Evolutionary conservation across 2,329 filamentous ascomycete species (phyloP).

Genomic region (Colletotrichum higginsianum): DNA sequence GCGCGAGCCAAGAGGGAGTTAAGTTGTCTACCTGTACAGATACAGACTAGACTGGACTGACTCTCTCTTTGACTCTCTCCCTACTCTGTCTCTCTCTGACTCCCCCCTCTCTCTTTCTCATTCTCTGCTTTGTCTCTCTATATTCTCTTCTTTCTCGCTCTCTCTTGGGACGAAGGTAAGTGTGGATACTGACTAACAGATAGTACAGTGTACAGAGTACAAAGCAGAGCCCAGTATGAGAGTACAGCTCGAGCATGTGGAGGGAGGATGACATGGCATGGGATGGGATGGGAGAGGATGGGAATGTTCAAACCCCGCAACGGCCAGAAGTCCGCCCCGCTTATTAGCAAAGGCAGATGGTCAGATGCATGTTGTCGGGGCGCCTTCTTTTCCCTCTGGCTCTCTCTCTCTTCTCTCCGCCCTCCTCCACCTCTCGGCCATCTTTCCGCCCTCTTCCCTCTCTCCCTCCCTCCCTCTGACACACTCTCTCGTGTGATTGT

Average conservation of each 20-base stretch:
- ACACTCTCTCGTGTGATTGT: too few relatives aligned
- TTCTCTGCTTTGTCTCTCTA: too few relatives aligned
- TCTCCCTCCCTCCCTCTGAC: too few relatives aligned
- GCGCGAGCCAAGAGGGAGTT: slow-evolving; percentile 2
- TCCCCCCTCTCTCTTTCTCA: too few relatives aligned
- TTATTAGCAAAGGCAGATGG: slow-evolving; percentile 36
- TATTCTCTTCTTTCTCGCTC: too few relatives aligned
- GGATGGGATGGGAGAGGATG: neutral
- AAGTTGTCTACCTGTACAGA: neutral
- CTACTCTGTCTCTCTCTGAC: too few relatives aligned
- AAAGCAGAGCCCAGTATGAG: too few relatives aligned
- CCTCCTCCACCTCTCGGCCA: slow-evolving; percentile 25
- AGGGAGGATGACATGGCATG: neutral
- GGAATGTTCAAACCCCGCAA: slow-evolving; percentile 29
- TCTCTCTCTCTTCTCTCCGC: slow-evolving; percentile 37
- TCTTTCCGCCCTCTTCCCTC: slow-evolving; percentile 30
- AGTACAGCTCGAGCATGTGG: slow-evolving; percentile 17
- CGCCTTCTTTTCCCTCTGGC: slow-evolving; percentile 30
- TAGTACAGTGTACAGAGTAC: too few relatives aligned
- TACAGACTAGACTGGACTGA: too few relatives aligned
- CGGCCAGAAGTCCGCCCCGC: slow-evolving; percentile 42
- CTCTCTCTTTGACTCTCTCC: too few relatives aligned
- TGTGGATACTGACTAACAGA: too few relatives aligned
- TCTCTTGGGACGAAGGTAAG: too few relatives aligned
- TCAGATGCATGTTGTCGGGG: slow-evolving; percentile 19